Base-by-base conservation (phyloP, 1,284 basidiomycete genomes). In the Erythrobasidium hasegawianum region DNA sequence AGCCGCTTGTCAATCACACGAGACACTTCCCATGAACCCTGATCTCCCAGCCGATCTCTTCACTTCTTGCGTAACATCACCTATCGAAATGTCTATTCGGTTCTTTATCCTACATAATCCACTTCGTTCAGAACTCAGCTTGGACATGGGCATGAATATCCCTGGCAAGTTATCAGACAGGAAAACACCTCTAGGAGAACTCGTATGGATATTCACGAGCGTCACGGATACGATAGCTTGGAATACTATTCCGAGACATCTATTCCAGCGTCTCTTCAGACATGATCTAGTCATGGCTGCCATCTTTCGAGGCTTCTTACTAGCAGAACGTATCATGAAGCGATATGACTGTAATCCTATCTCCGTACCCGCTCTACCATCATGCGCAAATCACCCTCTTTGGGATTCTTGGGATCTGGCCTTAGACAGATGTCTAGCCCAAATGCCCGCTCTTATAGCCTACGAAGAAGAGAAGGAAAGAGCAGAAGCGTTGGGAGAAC, bases 141-240 rank as follows among this genome's bases (percentile, higher is more conserved):
- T 88, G 33, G 93, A 97, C 74, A 90, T 94, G 87, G 89, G 96
- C 43, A 87, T 93, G 84, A 89, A 94, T 75, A 85, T 98, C 18
- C 96, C 95, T 0, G 95, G 96, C 4, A 92, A 97, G 74, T 83
- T 98, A 69, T 97, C 97, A 78, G 95, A 98, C 75, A 84, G 95
- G 33, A 84, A 93, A 24, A 97, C 96, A 2, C 95, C 95, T 0
- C 82, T 98, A 1, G 95, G 95, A 59, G 95, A 98, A 78, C 85
- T 98, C 27, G 97, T 97, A 78, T 98, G 96, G 95, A 97, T 98
- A 72, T 97, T 98, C 79, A 97, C 92, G 1, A 92, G 95, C 45
- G 92, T 98, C 70, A 98, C 95, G 16, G 95, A 98, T 78, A 97
- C 95, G 8, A 97, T 98, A 70, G 96, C 96, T 13, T 98, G 96